Conservation (phyloP, 2,329 filamentous ascomycete genomes). For the Pestalotiopsis sp. region DNA sequence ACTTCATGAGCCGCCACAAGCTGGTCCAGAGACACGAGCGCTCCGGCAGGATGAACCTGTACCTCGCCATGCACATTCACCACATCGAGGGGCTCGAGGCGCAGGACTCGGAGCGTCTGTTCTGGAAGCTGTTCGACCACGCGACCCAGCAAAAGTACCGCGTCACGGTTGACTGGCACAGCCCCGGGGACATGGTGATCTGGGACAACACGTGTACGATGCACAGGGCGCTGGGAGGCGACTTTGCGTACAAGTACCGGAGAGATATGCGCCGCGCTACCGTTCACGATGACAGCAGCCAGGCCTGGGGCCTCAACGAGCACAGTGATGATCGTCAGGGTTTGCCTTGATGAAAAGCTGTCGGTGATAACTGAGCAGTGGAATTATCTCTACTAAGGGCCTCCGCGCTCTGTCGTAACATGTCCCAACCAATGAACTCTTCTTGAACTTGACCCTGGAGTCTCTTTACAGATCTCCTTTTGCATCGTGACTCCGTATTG, state of each 20-base stretch:
- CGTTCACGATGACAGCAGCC: slow-evolving; percentile 4
- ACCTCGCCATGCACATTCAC: slow-evolving; percentile 45
- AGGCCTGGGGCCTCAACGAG: slow-evolving; percentile 10
- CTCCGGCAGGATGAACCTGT: slow-evolving; percentile 45
- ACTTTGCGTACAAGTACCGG: background rate
- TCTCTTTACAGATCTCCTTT: no score
- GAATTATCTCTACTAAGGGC: no score
- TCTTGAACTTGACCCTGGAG: no score
- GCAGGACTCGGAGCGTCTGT: slow-evolving; percentile 33
- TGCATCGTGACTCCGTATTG: no score
- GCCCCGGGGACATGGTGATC: slow-evolving; percentile 19
- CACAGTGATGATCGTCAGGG: background rate
- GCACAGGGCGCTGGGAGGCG: slow-evolving; percentile 14
- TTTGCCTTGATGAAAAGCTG: background rate
- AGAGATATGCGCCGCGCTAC: slow-evolving; percentile 14
- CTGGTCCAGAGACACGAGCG: slow-evolving; percentile 46
- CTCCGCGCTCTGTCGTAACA: no score
- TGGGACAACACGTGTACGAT: slow-evolving; percentile 23
- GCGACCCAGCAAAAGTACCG: slow-evolving; percentile 16
- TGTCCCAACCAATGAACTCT: no score
- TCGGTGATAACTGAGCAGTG: no score
- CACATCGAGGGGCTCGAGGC: slow-evolving; percentile 40
- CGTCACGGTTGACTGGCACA: slow-evolving; percentile 18
- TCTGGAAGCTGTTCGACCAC: slow-evolving; percentile 21
- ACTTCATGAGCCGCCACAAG: slow-evolving; percentile 37